A percentile compares a stretch with the other conserved stretches of the same genome.
Evolutionary conservation across 257 asterid genomes (phyloP).

Genomic region (Nicotiana obtusifolia): DNA sequence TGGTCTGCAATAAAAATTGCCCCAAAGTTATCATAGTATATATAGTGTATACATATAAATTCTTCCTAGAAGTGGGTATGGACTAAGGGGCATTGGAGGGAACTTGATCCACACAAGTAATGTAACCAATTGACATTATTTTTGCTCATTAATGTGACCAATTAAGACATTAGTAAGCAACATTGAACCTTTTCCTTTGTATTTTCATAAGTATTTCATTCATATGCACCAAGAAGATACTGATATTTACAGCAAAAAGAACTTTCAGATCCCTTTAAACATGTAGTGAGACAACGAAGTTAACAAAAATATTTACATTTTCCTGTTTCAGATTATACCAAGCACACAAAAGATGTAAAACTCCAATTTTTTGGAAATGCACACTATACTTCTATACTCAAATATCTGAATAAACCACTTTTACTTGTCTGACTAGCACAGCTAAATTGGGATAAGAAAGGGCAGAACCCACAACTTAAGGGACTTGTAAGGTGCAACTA

Average conservation of each 20-base stretch:
- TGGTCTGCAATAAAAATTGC: constrained; percentile 43
- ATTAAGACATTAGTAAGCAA: neutral
- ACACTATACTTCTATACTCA: neutral
- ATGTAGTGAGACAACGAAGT: neutral
- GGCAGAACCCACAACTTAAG: neutral
- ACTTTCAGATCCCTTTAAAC: neutral
- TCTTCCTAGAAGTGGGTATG: neutral
- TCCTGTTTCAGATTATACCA: neutral
- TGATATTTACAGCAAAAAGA: neutral
- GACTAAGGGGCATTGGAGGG: neutral
- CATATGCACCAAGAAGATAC: neutral
- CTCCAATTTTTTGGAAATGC: neutral
- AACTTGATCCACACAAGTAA: neutral
- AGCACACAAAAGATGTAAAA: neutral
- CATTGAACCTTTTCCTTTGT: neutral
- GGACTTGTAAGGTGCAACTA: neutral
- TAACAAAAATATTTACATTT: neutral
- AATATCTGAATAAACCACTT: neutral
- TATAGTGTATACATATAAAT: neutral
- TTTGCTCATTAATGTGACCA: neutral
- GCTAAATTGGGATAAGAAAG: neutral
- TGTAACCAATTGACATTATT: neutral
- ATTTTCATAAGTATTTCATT: neutral
- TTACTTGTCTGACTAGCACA: neutral
- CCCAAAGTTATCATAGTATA: constrained; percentile 3